Conservation (phyloP, 1,284 basidiomycete genomes). For the Neonothopanus nambi region DNA sequence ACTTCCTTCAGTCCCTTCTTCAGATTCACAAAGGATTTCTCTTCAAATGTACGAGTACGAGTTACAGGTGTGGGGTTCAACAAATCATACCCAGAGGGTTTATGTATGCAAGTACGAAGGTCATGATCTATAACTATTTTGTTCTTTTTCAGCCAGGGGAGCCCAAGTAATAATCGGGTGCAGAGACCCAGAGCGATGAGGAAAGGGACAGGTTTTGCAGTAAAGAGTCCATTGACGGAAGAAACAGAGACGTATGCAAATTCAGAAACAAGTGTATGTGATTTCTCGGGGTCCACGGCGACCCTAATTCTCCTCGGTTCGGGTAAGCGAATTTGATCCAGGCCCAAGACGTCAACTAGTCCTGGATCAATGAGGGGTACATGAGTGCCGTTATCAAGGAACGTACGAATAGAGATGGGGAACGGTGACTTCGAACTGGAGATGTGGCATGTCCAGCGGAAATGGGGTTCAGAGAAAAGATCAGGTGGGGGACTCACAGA, state of each 20-base stretch:
- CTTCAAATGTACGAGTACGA: background rate
- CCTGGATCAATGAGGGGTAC: background rate
- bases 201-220: background rate
- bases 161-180: slow-evolving; percentile 22
- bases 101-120: slow-evolving; percentile 18
- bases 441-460: too few species aligned
- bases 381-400: slow-evolving; percentile 2
- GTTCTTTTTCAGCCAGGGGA: slow-evolving; percentile 25
- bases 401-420: background rate
- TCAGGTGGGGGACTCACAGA: too few species aligned
- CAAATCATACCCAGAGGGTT: slow-evolving; percentile 18
- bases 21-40: background rate
- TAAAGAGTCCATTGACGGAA: slow-evolving; percentile 4
- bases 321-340: background rate
- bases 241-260: too few species aligned
- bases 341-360: background rate
- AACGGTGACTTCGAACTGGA: slow-evolving; percentile 8
- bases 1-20: background rate
- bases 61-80: slow-evolving; percentile 12
- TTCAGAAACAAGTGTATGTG: too few species aligned
- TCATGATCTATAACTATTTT: slow-evolving; percentile 25
- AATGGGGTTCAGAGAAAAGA: too few species aligned
- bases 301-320: too few species aligned
- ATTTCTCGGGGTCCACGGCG: too few species aligned
- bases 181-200: slow-evolving; percentile 20